These are phyloP conservation scores for Malassezia japonica DNA, from an alignment of 1,284 basidiomycete genomes.

Conservation along the genomic window DNA sequence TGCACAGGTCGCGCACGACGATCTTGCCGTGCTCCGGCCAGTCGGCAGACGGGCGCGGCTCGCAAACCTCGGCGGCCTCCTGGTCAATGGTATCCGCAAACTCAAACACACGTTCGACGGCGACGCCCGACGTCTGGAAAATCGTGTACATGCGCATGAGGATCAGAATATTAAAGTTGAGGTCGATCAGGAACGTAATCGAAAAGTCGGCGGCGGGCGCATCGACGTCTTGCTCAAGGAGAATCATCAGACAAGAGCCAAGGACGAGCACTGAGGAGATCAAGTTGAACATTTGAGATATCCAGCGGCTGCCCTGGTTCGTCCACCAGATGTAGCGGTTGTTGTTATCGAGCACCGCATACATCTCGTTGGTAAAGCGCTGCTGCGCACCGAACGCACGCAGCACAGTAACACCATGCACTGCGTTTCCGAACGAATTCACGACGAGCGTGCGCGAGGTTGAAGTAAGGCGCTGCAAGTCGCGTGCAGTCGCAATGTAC, in stretches of 20 bases:
- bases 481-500: constrained; percentile 52
- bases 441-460: constrained; percentile 48
- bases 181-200: constrained; percentile 51
- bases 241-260: constrained; percentile 50
- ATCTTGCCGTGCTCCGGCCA: constrained; percentile 53
- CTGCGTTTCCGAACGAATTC: constrained; percentile 45
- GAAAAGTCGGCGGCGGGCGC: constrained; percentile 45
- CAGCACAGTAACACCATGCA: constrained; percentile 52
- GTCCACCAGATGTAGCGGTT: constrained; percentile 37
- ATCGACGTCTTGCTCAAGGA: constrained; percentile 46
- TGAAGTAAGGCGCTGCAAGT: constrained; percentile 48
- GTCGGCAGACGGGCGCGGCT: constrained; percentile 48
- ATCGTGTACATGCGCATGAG: constrained; percentile 21
- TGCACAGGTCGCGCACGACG: constrained; percentile 50
- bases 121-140: constrained; percentile 19
- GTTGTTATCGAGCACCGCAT: constrained; percentile 51
- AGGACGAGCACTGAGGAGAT: constrained; percentile 51
- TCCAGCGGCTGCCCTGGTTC: constrained; percentile 20
- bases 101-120: constrained; percentile 53
- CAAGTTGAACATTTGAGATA: constrained; percentile 46
- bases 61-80: constrained; percentile 50
- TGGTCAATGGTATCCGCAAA: constrained; percentile 46
- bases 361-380: constrained; percentile 51
- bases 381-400: constrained; percentile 53
- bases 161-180: constrained; percentile 42